Evolutionary conservation across 495 filamentous ascomycete species (phyloP), one percentile per base, ranked within the genome.

Genomic region (Penicillium manginii): DNA sequence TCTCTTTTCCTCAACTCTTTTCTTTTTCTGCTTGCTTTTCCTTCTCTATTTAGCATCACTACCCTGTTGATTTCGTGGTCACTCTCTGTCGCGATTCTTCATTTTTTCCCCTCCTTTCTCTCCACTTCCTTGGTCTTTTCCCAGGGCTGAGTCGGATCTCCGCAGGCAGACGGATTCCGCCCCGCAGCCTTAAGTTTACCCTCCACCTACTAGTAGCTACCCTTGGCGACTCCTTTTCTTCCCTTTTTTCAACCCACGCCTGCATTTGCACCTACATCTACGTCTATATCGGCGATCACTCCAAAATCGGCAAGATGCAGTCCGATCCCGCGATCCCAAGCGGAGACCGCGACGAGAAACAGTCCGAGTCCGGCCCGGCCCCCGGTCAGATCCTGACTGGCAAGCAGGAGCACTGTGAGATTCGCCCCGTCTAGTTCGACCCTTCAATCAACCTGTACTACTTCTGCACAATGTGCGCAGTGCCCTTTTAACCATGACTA

Each of bases 341-440:
- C 42, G 18, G 45, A 3, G 22, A 26, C 45, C 45, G 58, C 50
- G 22, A 51, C 50, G 32, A 50, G 26, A 29, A 29, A 29, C 26
- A 29, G 45, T 21, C 5, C 8, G 17, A 12, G 40, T 43, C 69
- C 10, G 71, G 78, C 50, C 76, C 80, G 21, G 76, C 78, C 8
- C 74, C 52, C 32, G 60, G 78, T 19, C 79, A 84, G 19, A 79
- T 88, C 57, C 75, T 98, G 61, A 96, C 92, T 2, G 94, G 94
- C 55, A 98, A 96, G 75, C 96, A 98, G 83, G 94, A 98, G 73
- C 96, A 98, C 71, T 98, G 93, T 97, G 73, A 57, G 87, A 26
- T 48, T 33, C 45, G n/a, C 15, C 49, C 18, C 12, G 26, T 29
- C 26, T 8, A 29, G 26, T 29, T n/a, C 45, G 2, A 4, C 40